These are phyloP conservation scores for Aspergillus thermomutatus DNA, from an alignment of 2,329 filamentous ascomycete species.

Conservation along the genomic window DNA sequence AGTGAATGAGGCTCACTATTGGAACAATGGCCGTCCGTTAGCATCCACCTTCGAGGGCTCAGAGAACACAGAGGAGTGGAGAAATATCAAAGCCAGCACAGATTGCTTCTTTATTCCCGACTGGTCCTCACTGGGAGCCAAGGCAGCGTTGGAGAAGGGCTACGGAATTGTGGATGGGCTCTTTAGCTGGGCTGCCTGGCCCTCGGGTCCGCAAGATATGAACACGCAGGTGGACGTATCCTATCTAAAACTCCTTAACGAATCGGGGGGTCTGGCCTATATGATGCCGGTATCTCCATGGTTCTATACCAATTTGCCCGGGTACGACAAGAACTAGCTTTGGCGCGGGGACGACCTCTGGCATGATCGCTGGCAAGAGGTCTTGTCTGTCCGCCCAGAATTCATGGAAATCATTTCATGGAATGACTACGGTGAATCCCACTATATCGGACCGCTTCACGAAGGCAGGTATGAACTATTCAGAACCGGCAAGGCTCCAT, in stretches of 20 bases:
- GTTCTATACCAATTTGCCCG: constrained; percentile 56
- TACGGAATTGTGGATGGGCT: constrained; percentile 34
- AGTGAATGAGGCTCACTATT: constrained; percentile 5
- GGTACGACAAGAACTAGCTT: constrained; percentile 61
- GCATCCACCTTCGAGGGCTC: constrained; percentile 47
- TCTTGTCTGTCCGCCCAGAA: constrained; percentile 49
- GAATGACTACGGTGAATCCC: constrained; percentile 62
- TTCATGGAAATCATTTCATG: constrained; percentile 57
- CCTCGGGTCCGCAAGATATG: constrained; percentile 34
- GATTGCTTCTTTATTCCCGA: constrained; percentile 48
- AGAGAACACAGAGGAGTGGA: constrained; percentile 43
- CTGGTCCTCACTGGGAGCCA: constrained; percentile 38
- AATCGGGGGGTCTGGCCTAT: constrained; percentile 32
- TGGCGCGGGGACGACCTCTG: constrained; percentile 60
- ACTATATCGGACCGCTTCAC: constrained; percentile 54
- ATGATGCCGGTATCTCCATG: constrained; percentile 58
- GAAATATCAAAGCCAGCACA: constrained; percentile 36
- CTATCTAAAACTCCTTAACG: constrained; percentile 35
- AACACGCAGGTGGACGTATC: constrained; percentile 34
- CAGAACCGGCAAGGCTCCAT: constrained; percentile 36
- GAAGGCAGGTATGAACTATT: constrained; percentile 42
- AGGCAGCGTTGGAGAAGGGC: constrained; percentile 12
- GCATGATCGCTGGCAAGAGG: constrained; percentile 57
- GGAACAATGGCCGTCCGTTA: constrained; percentile 29
- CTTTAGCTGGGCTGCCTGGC: constrained; percentile 46